Conservation (phyloP, 1,284 basidiomycete species). For the Cryptococcus neoformans region DNA sequence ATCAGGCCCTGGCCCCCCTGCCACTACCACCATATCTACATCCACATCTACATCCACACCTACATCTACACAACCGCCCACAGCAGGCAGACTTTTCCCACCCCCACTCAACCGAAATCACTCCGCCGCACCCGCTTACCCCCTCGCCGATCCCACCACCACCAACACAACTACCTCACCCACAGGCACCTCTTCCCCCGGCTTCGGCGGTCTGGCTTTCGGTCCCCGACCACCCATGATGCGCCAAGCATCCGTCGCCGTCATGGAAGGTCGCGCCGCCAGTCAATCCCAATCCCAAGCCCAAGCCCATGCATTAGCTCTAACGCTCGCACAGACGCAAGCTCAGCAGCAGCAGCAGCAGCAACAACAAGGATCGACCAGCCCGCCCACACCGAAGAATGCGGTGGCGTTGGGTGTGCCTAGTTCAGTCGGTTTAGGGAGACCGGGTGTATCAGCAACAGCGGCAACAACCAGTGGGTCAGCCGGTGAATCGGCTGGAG, state of each 20-base stretch:
- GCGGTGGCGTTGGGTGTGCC: too few species aligned
- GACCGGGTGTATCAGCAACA: constrained; percentile 1
- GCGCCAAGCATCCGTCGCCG: constrained; percentile 45
- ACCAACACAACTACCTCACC: neutral
- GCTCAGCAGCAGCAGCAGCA: constrained; percentile 1
- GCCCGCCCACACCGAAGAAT: too few species aligned
- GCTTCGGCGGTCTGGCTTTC: neutral
- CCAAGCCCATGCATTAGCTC: constrained; percentile 27
- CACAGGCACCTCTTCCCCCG: neutral
- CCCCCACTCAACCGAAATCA: constrained; percentile 22
- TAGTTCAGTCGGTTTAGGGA: constrained; percentile 1
- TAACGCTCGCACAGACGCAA: constrained; percentile 12
- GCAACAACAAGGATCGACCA: too few species aligned
- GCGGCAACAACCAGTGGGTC: neutral
- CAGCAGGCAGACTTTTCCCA: constrained; percentile 7
- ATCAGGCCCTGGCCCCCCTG: neutral
- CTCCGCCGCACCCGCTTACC: constrained; percentile 22
- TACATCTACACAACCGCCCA: neutral
- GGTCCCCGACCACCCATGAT: constrained; percentile 38
- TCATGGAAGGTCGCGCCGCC: constrained; percentile 44
- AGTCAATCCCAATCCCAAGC: constrained; percentile 30
- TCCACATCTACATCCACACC: neutral
- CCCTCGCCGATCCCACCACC: constrained; percentile 8
- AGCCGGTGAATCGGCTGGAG: neutral
- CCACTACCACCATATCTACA: constrained; percentile 1